Evolutionary conservation across 495 filamentous ascomycete genomes (phyloP).

Genomic region (Penicillium roqueforti): DNA sequence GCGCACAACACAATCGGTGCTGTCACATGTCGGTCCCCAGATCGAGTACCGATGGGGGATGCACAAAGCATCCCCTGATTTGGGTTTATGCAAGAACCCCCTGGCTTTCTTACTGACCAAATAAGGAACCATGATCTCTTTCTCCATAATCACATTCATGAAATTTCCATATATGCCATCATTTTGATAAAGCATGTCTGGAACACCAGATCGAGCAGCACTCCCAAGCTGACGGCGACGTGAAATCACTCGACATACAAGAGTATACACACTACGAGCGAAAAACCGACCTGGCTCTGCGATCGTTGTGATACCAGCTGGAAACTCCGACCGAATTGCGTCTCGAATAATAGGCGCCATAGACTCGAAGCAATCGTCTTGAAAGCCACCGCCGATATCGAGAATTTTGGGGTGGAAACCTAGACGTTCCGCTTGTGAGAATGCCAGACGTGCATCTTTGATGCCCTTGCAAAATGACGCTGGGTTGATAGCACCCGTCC

Average conservation of each 20-base stretch:
- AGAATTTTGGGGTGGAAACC: conserved; percentile 20
- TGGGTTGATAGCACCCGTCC: conserved; percentile 23
- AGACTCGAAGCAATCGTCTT: conserved; percentile 20
- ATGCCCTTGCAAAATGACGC: conserved; percentile 24
- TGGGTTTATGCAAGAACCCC: not conserved
- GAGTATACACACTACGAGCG: conserved; percentile 24
- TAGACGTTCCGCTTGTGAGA: conserved; percentile 13
- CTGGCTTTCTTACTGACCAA: conserved; percentile 6
- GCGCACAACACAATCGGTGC: conserved; percentile 24
- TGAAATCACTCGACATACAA: conserved; percentile 29
- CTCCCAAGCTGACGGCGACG: conserved; percentile 21
- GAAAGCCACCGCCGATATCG: conserved; percentile 35
- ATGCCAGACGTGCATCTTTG: conserved; percentile 21
- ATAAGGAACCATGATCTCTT: conserved; percentile 16
- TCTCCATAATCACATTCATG: conserved; percentile 28
- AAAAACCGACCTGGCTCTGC: conserved; percentile 35
- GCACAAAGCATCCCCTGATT: not conserved
- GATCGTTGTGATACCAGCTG: conserved; percentile 16
- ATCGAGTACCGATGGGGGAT: conserved; percentile 28
- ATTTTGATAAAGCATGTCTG: conserved; percentile 35
- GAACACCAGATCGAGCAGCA: conserved; percentile 6
- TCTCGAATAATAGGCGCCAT: conserved; percentile 16
- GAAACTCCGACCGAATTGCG: conserved; percentile 13
- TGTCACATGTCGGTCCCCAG: conserved; percentile 38
- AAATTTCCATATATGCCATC: conserved; percentile 37